Evolutionary conservation across 1,139 yeast species (phyloP), one percentile per base, ranked within the genome.

Genomic region (Pneumocystis jirovecii): DNA sequence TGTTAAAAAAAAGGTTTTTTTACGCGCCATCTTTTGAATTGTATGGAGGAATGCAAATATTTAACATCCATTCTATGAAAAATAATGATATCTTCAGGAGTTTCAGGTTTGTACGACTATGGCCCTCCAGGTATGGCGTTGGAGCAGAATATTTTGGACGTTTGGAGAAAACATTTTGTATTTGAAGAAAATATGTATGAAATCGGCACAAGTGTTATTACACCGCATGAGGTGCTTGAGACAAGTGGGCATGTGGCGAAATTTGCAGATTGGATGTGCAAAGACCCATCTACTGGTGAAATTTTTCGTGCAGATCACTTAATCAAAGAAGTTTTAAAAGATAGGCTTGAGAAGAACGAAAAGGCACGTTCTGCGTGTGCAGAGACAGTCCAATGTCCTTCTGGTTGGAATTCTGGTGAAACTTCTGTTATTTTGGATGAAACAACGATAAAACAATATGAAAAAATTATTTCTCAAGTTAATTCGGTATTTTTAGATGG

Each of bases 41-140:
- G 70, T 95, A 95, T 75, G 98, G 98, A 71, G 57, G 57, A 25
- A 50, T 25, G 8, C 5, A 6, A 1, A 0, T 21, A 44, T 3
- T n/a, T 5, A 1, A 6, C 5, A 3, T 29, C 1, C 1, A 10
- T 12, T 6, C 1, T 3, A 25, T 6, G 1, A 1, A n/a, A 45
- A 50, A 3, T n/a, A 21, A 10, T 50, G 21, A 3, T 4, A 1
- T 15, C 1, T 31, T 12, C 15, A 39, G 98, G 98, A 76, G 97
- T 95, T 64, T 89, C 97, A 65, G 99, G 99, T 70, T 82, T 95
- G 68, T 95, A 89, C 76, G 99, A 95, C 76, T 95, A 90, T 75
- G 99, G 99, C 78, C 99, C 99, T 69, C 97, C 98, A 76, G 98
- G 98, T 68, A 91, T 97, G 80, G 95, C 98, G 17, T 84, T 95